Base-by-base conservation (phyloP, 306 rosid species). In the Cicer chorassanicum region DNA sequence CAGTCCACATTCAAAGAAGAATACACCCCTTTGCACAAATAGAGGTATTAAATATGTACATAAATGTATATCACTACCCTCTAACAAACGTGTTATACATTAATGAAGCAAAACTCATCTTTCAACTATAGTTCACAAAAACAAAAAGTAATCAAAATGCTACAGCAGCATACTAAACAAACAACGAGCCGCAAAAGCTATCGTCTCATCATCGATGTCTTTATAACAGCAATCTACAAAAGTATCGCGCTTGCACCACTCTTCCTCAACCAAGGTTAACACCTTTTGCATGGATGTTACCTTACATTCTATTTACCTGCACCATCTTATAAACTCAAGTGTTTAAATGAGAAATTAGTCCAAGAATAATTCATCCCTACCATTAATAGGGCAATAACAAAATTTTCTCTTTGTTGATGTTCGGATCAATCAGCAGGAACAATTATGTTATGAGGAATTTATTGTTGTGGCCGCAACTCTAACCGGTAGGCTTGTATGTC, bases 401-500 rank as follows among this genome's bases (percentile, higher is more conserved):
- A 65, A 59, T 13, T 57, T 62, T 18, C 44, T 34, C 45, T 46
- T 29, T 80, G 24, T 6, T 34, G 74, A 70, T 8, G 41, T 36
- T 70, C 76, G 39, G 51, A 56, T 41, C 41, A 68, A 81, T 53
- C 46, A 68, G 77, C 54, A 77, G 68, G 74, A 76, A 68, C 10
- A 73, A 73, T 64, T 29, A 19, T 15, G 72, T 14, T 21, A 53
- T 42, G 21, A 74, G 75, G 40, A 56, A 38, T 72, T 84, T 79
- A 84, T 59, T 84, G 82, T 70, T 68, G 86, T 0, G 83, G 84
- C 79, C 46, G 81, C 68, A 94, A 42, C 72, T 92, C 97, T 80
- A 94, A 57, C 91, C 89, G 90, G 89, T 94, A 94, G 42, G 99
- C 93, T 78, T 86, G 95, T 43, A 94, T 74, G 80, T 94, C 99